Evolutionary conservation across 495 filamentous ascomycete genomes (phyloP).

Genomic region (Trichoderma parareesei): DNA sequence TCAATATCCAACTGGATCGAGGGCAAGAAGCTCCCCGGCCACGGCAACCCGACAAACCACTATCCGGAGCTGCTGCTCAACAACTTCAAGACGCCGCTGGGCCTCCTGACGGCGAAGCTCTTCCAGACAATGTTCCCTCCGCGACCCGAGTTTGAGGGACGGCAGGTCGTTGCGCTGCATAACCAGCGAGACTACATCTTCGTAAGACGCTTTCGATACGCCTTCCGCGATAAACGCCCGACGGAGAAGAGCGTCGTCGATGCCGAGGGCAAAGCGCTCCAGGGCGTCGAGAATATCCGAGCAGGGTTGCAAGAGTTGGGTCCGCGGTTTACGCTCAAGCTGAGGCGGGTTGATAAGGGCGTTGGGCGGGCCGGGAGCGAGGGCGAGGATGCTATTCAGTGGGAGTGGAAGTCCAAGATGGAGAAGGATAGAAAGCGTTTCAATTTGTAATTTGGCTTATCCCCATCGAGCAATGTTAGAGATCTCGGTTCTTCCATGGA

Average conservation of each 20-base stretch:
- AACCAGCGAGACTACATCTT: conserved; percentile 98
- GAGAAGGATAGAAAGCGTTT: conserved; percentile 92
- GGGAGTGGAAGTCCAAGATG: conserved; percentile 91
- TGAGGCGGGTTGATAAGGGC: conserved; percentile 85
- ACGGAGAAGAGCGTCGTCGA: conserved; percentile 84
- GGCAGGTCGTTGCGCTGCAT: conserved; percentile 86
- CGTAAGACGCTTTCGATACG: conserved; percentile 78
- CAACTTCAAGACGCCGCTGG: conserved; percentile 89
- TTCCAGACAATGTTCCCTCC: conserved; percentile 79
- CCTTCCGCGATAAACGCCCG: conserved; percentile 77
- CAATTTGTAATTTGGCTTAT: conserved; percentile 51
- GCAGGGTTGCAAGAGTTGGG: conserved; percentile 82
- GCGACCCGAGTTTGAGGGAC: conserved; percentile 69
- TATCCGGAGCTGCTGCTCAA: conserved; percentile 91
- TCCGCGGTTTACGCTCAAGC: conserved; percentile 76
- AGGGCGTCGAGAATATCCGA: conserved; percentile 72
- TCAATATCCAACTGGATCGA: conserved; percentile 78
- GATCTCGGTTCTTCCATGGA: neutral
- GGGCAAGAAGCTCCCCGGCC: conserved; percentile 73
- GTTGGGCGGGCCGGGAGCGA: conserved; percentile 76
- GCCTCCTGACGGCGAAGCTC: conserved; percentile 77
- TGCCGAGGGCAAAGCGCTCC: conserved; percentile 77
- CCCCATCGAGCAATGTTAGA: neutral
- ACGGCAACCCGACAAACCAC: conserved; percentile 82
- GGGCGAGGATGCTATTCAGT: conserved; percentile 54